These are phyloP conservation scores for Chaetomium tenue DNA, from an alignment of 495 filamentous ascomycete species.

Conservation along the genomic window DNA sequence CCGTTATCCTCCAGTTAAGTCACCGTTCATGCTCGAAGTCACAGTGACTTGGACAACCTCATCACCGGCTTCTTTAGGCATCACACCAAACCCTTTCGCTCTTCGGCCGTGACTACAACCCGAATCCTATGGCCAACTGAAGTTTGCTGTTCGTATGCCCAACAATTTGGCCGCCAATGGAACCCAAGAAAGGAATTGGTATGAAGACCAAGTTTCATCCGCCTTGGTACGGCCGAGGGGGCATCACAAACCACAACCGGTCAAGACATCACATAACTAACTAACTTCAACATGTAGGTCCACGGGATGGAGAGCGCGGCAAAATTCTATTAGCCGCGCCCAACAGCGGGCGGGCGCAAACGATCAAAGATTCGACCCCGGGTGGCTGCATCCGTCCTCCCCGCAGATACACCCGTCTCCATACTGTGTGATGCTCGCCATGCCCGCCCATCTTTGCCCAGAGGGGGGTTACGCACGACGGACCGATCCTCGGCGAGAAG, in stretches of 20 bases:
- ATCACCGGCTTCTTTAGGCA: background rate
- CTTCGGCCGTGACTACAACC: background rate
- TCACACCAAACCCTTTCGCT: background rate
- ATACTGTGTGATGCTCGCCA: background rate
- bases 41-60: conserved; percentile 1
- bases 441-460: background rate
- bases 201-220: background rate
- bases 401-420: background rate
- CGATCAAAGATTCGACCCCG: conserved; percentile 3
- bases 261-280: background rate
- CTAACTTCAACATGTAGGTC: conserved; percentile 7
- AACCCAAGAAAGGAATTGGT: background rate
- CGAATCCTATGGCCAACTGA: background rate
- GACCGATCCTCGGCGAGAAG: background rate
- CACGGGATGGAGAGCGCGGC: background rate
- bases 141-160: background rate
- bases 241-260: background rate
- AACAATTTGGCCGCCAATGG: conserved; percentile 7
- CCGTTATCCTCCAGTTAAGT: background rate
- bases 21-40: background rate
- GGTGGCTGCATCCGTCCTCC: conserved; percentile 7
- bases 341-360: background rate
- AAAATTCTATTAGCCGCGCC: background rate
- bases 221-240: conserved; percentile 2
- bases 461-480: background rate